Conservation (phyloP, 306 rosid species). For the Trifolium subterraneum region DNA sequence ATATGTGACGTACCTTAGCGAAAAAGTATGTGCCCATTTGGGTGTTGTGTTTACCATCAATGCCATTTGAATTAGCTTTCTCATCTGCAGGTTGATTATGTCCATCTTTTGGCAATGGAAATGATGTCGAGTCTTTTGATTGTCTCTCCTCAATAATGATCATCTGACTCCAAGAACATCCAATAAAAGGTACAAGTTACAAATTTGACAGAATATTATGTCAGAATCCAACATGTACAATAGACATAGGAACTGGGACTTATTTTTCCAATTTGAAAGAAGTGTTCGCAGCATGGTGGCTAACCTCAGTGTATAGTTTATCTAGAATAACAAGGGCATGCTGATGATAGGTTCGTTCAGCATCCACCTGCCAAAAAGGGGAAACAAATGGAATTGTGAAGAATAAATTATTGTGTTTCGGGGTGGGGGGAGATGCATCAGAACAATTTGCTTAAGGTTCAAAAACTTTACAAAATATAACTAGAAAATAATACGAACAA, state of each 20-base stretch:
- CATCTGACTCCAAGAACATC: slow-evolving; percentile 62
- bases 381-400: slow-evolving; percentile 18
- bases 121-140: slow-evolving; percentile 54
- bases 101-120: slow-evolving; percentile 50
- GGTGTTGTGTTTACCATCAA: slow-evolving; percentile 46
- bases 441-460: slow-evolving; percentile 32
- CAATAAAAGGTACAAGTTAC: slow-evolving; percentile 38
- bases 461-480: slow-evolving; percentile 27
- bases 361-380: slow-evolving; percentile 68
- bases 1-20: slow-evolving; percentile 66
- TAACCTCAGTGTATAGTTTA: slow-evolving; percentile 76
- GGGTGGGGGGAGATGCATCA: neutral
- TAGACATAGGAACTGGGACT: slow-evolving; percentile 9
- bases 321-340: slow-evolving; percentile 76
- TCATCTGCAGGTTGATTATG: slow-evolving; percentile 45
- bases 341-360: slow-evolving; percentile 83
- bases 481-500: slow-evolving; percentile 19
- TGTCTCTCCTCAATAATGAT: slow-evolving; percentile 63
- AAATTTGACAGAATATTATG: slow-evolving; percentile 20
- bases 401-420: neutral
- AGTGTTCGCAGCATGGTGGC: slow-evolving; percentile 35
- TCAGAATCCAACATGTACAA: slow-evolving; percentile 35
- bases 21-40: slow-evolving; percentile 55
- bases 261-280: slow-evolving; percentile 32
- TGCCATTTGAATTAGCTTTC: slow-evolving; percentile 52